Base-by-base conservation (phyloP, 139 green algal species). In the Tetraselmis striata region DNA sequence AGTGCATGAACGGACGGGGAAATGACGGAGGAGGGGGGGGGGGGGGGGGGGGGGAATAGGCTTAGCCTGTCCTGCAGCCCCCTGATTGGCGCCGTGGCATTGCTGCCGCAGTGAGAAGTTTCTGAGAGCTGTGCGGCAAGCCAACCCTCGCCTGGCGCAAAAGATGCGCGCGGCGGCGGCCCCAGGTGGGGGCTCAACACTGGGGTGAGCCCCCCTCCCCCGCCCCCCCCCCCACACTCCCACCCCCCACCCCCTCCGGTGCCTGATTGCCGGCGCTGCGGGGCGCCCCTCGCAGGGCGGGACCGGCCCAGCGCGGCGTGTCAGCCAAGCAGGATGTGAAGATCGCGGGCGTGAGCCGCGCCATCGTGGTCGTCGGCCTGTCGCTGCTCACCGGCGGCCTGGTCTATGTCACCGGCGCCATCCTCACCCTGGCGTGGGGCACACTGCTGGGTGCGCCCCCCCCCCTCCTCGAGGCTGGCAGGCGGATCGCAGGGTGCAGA, bases 381-480 rank as follows among this genome's bases (percentile, higher is more conserved):
- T 22, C 31, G 22, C 24, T 67, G 30, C 29, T 82, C 2, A 77
- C 76, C 2, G 29, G 59, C 24, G 26, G 83, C 23, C 32, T 87
- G 78, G 28, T 85, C 1, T 83, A 80, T n/a, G 31, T 76, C 5
- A 79, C 58, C 28, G 28, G 32, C 2, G 84, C 84, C 2, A 30
- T 83, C 29, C 78, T 85, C 2, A 83, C 77, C 24, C 80, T 89
- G 45, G 31, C 76, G 5, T 86, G 82, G 74, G 85, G 83, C 23
- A 32, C 85, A 18, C 25, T 88, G 11, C 32, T 85, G 30, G 85
- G 88, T 90, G 18, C 45, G 11, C 11, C 45, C 45, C 45, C 18
- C 45, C n/a, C n/a, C n/a, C n/a, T n/a, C n/a, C n/a, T n/a, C n/a
- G n/a, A n/a, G n/a, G n/a, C n/a, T n/a, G n/a, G n/a, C n/a, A n/a